Evolutionary conservation across 1,284 basidiomycete species (phyloP), one percentile per base, ranked within the genome.

Genomic region (Leccinum subspadiceum): DNA sequence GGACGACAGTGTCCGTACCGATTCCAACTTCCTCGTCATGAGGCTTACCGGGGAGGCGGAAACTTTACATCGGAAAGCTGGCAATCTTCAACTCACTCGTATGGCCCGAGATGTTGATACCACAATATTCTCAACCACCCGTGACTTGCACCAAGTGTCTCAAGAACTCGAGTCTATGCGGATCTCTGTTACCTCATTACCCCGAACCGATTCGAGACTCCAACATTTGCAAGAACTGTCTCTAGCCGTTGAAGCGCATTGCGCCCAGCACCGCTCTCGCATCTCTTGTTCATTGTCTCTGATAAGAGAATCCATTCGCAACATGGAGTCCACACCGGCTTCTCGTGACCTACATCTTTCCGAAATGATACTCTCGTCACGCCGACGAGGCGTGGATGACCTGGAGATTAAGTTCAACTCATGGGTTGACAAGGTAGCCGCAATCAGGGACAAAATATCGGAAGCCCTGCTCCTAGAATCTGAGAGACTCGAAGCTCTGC

Each of bases 11-110:
- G 87, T 93, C 33, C 87, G 92, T 3, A 73, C 79, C 12, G 86
- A 92, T 67, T 83, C 82, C 24, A 94, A 94, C 69, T 77, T 81
- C 5, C 85, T 85, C 64, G 78, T 84, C 26, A 82, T 91, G 70
- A 78, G 78, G 53, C 79, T 94, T 15, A 79, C 79, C 5, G 84
- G 85, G 12, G 79, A 78, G 24, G 61, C 86, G 24, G 82, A 84
- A 60, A 71, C 69, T 17, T 72, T 90, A 26, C 72, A 78, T 35
- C 79, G 80, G 53, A 79, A 80, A 56, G 72, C 76, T 10, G 72
- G 76, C 49, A 79, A 83, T 64, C 74, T 88, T 59, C 77, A 77
- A 33, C 70, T 88, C 12, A 81, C 83, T 8, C 77, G 76, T 50
- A 76, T 81, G 61, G 84, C 85, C 2, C 83, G 79, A 57, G 74